Percentiles rank a stretch among this genome's conserved stretches.
Conservation (phyloP, 1,284 basidiomycete species). For the Ustilago sp. region DNA sequence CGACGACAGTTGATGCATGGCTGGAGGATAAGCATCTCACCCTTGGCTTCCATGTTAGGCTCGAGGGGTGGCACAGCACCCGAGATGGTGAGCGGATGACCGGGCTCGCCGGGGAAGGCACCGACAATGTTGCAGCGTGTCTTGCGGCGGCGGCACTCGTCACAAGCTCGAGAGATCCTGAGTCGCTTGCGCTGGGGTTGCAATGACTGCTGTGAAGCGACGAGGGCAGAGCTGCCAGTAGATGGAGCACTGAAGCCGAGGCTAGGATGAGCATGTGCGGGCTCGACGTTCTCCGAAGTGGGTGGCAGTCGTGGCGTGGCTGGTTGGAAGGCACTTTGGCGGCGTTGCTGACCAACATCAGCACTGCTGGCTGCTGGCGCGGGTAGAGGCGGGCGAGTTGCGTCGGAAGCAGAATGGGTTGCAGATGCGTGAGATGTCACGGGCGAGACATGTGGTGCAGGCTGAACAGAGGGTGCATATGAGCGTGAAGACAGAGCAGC, state of each 20-base stretch:
- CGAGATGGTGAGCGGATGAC: conserved; percentile 42
- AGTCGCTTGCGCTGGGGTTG: conserved; percentile 49
- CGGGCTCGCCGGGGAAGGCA: conserved; percentile 51
- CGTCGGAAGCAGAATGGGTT: not conserved
- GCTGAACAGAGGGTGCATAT: not conserved
- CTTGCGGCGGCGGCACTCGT: conserved; percentile 53
- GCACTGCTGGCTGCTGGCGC: not conserved
- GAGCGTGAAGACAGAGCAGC: not conserved
- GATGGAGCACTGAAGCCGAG: not conserved
- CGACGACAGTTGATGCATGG: conserved; percentile 57
- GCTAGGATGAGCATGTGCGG: not conserved
- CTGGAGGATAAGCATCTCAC: conserved; percentile 58
- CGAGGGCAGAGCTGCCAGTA: not conserved
- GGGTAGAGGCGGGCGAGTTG: not conserved
- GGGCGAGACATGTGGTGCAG: not conserved
- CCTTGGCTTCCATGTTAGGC: conserved; percentile 40
- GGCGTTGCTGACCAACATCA: not conserved
- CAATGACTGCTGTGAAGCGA: conserved; percentile 12
- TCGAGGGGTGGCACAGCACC: conserved; percentile 41
- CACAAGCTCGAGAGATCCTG: conserved; percentile 51
- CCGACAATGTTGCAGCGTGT: conserved; percentile 56
- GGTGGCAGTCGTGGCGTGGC: not conserved
- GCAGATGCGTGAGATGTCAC: not conserved
- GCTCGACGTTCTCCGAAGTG: not conserved
- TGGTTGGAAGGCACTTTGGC: not conserved